Evolutionary conservation across 176 grass and related monocot genomes (phyloP), one percentile per base, ranked within the genome.

Genomic region (Echinochloa phyllopogon): DNA sequence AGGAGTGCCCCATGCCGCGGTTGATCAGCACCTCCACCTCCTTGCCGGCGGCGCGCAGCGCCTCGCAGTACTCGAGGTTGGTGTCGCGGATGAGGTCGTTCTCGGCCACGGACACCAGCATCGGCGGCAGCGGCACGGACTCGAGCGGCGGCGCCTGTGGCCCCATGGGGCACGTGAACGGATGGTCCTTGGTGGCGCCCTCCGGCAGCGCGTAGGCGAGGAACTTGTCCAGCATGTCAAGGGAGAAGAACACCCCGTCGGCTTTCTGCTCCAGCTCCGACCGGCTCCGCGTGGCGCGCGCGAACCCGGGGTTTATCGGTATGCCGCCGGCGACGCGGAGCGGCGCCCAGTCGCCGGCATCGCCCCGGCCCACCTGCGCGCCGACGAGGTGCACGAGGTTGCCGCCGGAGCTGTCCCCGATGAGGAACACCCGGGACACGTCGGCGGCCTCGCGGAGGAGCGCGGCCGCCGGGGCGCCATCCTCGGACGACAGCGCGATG

Each of bases 211-310:
- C 88, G 40, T 93, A 16, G 3, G 86, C 81, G 0, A 67, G 45
- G 66, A 97, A 97, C 71, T 94, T 97, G 79, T 97, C 92, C 1
- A 92, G 77, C 95, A 97, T 97, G 64, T 94, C 92, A 21, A 94
- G 85, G 18, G 92, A 93, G 84, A 97, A 93, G 95, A 97, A 97
- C 15, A 94, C 86, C 17, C 92, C 89, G 65, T 89, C 86, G 11
- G 90, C 5, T 51, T 61, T 70, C 11, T 3, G 4, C 71, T 94
- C 84, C 72, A 93, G 41, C 90, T 97, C 95, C 42, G 95, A 97
- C 81, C 27, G 65, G 88, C 95, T 97, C 69, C 95, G 81, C 3
- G 57, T 68, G 68, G 95, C 83, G 41, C 90, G 92, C 53, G 93
- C 90, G 85, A 97, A 97, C 25, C 95, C 90, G 0, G 95, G 95